Evolutionary conservation across 306 rosid species (phyloP).

Genomic region (Gillenia trifoliata): DNA sequence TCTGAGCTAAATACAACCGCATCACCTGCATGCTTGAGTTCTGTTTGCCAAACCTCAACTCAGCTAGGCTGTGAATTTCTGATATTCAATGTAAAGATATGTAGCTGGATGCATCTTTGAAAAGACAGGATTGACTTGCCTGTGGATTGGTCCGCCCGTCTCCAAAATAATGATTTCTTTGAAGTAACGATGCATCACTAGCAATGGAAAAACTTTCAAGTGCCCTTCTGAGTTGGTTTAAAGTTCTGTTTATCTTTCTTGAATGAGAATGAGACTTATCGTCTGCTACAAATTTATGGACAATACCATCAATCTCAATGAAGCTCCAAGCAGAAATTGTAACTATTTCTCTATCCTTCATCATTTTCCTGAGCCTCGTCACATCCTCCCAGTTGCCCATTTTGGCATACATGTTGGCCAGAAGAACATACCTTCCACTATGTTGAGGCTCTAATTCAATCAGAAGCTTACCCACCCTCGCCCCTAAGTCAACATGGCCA

Average conservation of each 20-base stretch:
- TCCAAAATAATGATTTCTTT: background rate
- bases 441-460: constrained; percentile 43
- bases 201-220: constrained; percentile 19
- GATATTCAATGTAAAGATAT: background rate
- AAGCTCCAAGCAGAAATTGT: constrained; percentile 45
- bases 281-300: constrained; percentile 41
- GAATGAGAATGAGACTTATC: constrained; percentile 30
- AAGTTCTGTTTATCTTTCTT: constrained; percentile 20
- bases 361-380: constrained; percentile 37
- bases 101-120: background rate
- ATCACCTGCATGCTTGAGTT: background rate
- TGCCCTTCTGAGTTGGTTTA: constrained; percentile 27
- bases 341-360: constrained; percentile 33
- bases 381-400: constrained; percentile 45
- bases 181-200: constrained; percentile 2
- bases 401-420: constrained; percentile 41
- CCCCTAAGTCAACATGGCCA: constrained; percentile 36
- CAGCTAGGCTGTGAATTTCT: too few species aligned
- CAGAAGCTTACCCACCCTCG: constrained; percentile 37
- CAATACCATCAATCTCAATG: constrained; percentile 37
- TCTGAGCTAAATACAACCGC: background rate
- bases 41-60: too few species aligned
- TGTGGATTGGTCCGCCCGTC: background rate
- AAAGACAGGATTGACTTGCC: background rate
- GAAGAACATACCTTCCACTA: constrained; percentile 47